Conservation (phyloP, 768 basidiomycete genomes). For the Udeniomyces megalosporus region DNA sequence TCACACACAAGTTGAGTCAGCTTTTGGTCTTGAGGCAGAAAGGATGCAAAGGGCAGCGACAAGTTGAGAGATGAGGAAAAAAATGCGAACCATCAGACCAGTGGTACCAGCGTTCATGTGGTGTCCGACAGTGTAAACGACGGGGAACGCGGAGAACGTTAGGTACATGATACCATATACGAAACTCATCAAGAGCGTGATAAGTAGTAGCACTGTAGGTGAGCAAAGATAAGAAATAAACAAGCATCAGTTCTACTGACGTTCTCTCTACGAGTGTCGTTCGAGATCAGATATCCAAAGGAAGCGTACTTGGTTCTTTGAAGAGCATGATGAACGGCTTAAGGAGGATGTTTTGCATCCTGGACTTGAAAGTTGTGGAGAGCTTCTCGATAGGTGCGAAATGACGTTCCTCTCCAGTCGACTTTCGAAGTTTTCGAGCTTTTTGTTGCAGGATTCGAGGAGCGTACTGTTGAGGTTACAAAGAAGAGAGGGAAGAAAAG, state of each 20-base stretch:
- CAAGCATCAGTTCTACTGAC: no score
- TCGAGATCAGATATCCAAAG: no score
- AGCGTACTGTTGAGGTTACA: constrained; percentile 21
- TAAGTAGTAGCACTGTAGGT: constrained; percentile 17
- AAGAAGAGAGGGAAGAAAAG: neutral
- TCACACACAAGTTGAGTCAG: no score
- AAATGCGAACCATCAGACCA: constrained; percentile 31
- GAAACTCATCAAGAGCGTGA: constrained; percentile 32
- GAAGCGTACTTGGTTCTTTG: constrained; percentile 20
- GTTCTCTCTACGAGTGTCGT: no score
- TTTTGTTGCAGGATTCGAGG: constrained; percentile 28
- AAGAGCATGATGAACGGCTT: constrained; percentile 30
- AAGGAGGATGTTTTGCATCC: constrained; percentile 23
- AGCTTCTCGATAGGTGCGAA: constrained; percentile 24
- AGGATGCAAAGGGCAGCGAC: constrained; percentile 18
- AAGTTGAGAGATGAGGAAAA: no score
- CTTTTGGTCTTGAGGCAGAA: no score
- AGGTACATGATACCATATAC: constrained; percentile 26
- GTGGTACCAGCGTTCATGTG: constrained; percentile 27
- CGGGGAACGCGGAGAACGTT: constrained; percentile 20
- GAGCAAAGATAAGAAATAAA: no score
- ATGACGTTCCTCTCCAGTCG: constrained; percentile 23
- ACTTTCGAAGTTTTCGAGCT: constrained; percentile 27
- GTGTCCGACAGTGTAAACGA: constrained; percentile 27
- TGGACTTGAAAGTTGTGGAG: constrained; percentile 16